A percentile compares a stretch with the other conserved stretches of the same genome.
Evolutionary conservation across 352 stramenopile genomes (phyloP).

Genomic region (Discostella stelligera): DNA sequence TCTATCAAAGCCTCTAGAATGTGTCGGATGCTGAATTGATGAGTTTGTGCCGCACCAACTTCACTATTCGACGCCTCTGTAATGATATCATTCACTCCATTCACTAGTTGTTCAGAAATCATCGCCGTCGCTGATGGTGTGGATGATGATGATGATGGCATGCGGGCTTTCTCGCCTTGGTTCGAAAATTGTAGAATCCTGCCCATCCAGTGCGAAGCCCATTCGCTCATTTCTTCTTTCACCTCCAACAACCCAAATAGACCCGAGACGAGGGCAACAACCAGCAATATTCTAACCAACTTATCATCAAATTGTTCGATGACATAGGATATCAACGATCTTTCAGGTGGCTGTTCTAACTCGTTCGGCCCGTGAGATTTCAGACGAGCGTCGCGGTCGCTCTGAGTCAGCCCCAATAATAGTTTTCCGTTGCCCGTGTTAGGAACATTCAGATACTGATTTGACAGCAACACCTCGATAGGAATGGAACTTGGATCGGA

Average conservation of each 20-base stretch:
- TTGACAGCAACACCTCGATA: conserved; percentile 31
- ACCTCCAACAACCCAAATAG: conserved; percentile 90
- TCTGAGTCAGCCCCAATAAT: conserved; percentile 30
- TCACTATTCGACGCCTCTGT: conserved; percentile 8
- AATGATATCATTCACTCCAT: conserved; percentile 32
- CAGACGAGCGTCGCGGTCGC: conserved; percentile 30
- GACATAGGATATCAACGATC: conserved; percentile 62
- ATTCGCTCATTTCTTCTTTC: conserved; percentile 53
- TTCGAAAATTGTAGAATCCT: conserved; percentile 85
- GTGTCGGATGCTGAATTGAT: conserved; percentile 32
- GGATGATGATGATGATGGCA: conserved; percentile 2
- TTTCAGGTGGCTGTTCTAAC: conserved; percentile 42
- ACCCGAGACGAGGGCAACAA: conserved; percentile 92
- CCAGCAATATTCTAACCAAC: conserved; percentile 95
- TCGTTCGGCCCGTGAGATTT: conserved; percentile 61
- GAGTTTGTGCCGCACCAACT: background rate
- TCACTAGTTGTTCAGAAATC: conserved; percentile 38
- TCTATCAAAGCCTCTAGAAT: conserved; percentile 87
- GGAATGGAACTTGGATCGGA: conserved; percentile 48
- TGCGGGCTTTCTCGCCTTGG: conserved; percentile 54
- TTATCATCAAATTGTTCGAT: conserved; percentile 98
- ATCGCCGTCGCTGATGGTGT: conserved; percentile 4
- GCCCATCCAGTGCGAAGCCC: conserved; percentile 79
- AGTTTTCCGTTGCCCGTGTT: conserved; percentile 18
- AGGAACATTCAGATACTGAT: conserved; percentile 39